Evolutionary conservation across 768 basidiomycete species (phyloP).

Genomic region (Lentinula guzmanii): DNA sequence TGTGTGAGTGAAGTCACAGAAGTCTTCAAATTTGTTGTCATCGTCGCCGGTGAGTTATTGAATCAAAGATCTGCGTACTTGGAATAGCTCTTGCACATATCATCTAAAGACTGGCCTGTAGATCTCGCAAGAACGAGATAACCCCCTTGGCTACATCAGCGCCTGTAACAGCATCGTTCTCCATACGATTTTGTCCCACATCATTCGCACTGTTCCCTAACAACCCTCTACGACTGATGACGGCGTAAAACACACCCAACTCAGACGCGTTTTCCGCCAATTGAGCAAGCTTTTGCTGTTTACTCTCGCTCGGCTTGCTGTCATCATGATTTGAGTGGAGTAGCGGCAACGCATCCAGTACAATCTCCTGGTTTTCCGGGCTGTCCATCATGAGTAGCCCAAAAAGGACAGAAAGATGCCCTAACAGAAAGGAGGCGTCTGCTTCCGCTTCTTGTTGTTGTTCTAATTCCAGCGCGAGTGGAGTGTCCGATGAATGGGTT

Average conservation of each 20-base stretch:
- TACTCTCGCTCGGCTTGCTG: constrained; percentile 11
- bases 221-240: constrained; percentile 7
- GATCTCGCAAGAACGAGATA: constrained; percentile 1
- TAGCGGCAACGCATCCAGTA: constrained; percentile 26
- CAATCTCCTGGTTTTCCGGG: constrained; percentile 24
- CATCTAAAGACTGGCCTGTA: not conserved
- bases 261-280: constrained; percentile 39
- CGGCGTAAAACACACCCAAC: constrained; percentile 42
- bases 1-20: too few species aligned
- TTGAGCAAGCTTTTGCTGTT: constrained; percentile 21
- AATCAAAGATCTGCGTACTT: not conserved
- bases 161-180: constrained; percentile 1
- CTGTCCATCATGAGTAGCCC: constrained; percentile 45
- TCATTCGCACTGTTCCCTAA: not conserved
- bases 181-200: not conserved
- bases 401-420: constrained; percentile 72
- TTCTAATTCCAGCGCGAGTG: constrained; percentile 12
- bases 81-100: not conserved
- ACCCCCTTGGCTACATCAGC: constrained; percentile 4
- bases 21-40: too few species aligned
- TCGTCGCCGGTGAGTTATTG: too few species aligned
- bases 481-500: constrained; percentile 3
- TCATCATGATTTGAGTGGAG: not conserved
- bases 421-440: constrained; percentile 53
- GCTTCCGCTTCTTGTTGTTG: constrained; percentile 18